Base-by-base conservation (phyloP, 768 basidiomycete genomes). In the Leccinum obscurum region DNA sequence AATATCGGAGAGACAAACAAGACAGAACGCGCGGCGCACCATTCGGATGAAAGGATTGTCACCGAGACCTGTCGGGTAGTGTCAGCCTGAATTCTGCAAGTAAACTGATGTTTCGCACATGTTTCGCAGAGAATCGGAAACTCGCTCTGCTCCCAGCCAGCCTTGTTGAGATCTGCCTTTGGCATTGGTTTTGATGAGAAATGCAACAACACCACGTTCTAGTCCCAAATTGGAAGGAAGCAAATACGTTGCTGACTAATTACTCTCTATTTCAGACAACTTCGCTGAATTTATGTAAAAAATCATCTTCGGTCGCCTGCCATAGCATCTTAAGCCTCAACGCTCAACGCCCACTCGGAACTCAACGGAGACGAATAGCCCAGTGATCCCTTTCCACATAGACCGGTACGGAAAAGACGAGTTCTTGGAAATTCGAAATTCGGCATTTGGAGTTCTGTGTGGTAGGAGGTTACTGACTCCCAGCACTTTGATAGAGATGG, bases 101-200 rank as follows among this genome's bases (percentile, higher is more conserved):
- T 10, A 2, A 22, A 51, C 58, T 3, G 30, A 37, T 54, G 44
- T 20, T 41, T 76, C 88, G 64, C 70, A 90, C 94, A 95, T 72
- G 91, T 93, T 76, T 96, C 94, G 73, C 94, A 95, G 24, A 96
- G 85, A 73, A 94, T 92, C 4, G 94, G 93, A 56, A 95, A 95
- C 73, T 95, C 93, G 72, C 88, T 90, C 77, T 92, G 89, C 70
- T 95, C 93, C 91, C 91, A 92, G 14, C 93, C 92, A 22, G 93
- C 92, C 75, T 94, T 95, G 81, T 96, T 95, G 64, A 95, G 87
- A 72, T 96, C 93, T n/a, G 88, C 83, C 77, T 94, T 94, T 50
- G 89, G 89, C 85, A 88, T 89, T 20, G 32, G 57, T 52, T 60
- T 53, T 34, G 56, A 54, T 41, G 59, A 24, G 49, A 34, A 37